Evolutionary conservation across 2,329 filamentous ascomycete species (phyloP).

Genomic region (Didymella pinodella): DNA sequence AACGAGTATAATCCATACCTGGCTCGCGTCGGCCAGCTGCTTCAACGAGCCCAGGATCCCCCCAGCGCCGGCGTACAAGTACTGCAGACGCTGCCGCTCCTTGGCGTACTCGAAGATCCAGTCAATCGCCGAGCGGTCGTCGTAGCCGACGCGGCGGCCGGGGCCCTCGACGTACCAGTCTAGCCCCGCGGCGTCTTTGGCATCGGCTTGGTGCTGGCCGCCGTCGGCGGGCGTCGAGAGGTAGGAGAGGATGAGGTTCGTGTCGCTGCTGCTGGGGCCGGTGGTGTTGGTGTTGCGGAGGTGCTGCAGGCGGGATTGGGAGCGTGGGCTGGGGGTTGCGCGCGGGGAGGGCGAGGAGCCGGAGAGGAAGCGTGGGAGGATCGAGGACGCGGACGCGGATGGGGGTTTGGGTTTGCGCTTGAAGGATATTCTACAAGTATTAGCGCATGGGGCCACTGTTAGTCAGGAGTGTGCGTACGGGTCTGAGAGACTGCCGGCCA

Average conservation of each 20-base stretch:
- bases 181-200: constrained; percentile 54
- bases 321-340: constrained; percentile 34
- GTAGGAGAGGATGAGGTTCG: constrained; percentile 54
- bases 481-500: constrained; percentile 60
- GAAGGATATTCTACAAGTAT: constrained; percentile 65
- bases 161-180: constrained; percentile 95
- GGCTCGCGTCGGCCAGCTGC: constrained; percentile 80
- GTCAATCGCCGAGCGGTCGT: constrained; percentile 96
- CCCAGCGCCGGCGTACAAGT: constrained; percentile 72
- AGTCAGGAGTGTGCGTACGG: constrained; percentile 37
- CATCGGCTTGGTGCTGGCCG: constrained; percentile 51
- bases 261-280: constrained; percentile 39
- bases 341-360: constrained; percentile 20
- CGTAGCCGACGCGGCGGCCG: constrained; percentile 89
- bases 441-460: not conserved
- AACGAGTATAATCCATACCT: constrained; percentile 90
- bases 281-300: constrained; percentile 31
- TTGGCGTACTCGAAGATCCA: constrained; percentile 99
- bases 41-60: constrained; percentile 77
- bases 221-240: constrained; percentile 50
- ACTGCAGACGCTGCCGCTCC: constrained; percentile 85
- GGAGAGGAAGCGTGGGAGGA: constrained; percentile 57
- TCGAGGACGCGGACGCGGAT: constrained; percentile 39
- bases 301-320: constrained; percentile 36
- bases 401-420: constrained; percentile 69